Conservation (phyloP, 2,329 filamentous ascomycete genomes). For the Fusarium newnesense region DNA sequence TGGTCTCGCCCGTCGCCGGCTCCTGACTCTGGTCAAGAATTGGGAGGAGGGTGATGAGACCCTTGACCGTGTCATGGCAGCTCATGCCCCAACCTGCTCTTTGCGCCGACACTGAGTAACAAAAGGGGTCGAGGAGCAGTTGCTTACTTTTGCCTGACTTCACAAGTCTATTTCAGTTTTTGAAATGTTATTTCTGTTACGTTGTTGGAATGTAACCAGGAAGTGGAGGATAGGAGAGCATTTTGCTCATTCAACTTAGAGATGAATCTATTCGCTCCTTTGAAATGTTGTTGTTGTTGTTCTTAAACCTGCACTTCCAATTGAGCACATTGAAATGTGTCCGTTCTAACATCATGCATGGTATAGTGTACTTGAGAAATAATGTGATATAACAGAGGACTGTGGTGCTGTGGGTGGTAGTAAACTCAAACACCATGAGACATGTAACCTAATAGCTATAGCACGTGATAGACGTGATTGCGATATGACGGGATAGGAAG, state of each 20-base stretch:
- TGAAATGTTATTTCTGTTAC: neutral
- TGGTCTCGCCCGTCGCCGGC: slow-evolving; percentile 48
- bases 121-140: neutral
- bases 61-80: slow-evolving; percentile 50
- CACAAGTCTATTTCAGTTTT: neutral
- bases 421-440: neutral
- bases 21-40: slow-evolving; percentile 51
- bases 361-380: neutral
- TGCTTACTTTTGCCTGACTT: neutral
- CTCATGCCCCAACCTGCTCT: slow-evolving; percentile 44
- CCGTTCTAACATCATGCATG: neutral
- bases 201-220: neutral
- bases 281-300: neutral
- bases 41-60: slow-evolving; percentile 55
- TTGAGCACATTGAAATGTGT: neutral
- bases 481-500: neutral
- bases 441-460: neutral
- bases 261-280: neutral
- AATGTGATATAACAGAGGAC: neutral
- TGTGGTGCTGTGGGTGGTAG: neutral
- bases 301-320: neutral
- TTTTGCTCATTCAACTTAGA: neutral
- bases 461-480: neutral
- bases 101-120: slow-evolving; percentile 26
- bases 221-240: neutral